phyloP scores from a whole-genome alignment of 2,329 filamentous ascomycete genomes.

The Microsporum ferrugineum region DNA sequence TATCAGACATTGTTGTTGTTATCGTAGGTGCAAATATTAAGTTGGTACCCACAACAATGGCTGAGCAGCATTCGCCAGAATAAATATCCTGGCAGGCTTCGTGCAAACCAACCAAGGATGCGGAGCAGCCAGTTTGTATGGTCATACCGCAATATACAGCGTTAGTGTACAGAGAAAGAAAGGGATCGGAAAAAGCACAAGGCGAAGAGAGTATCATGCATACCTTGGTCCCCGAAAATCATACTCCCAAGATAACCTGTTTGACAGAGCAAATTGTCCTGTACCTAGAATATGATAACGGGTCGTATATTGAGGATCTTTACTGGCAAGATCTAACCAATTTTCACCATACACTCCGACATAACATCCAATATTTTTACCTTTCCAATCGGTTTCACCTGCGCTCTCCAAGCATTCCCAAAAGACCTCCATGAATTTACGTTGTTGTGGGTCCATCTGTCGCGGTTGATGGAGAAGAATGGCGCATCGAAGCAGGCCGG shows the following conservation, averaged over 20 bases:
- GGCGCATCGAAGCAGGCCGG: conserved; percentile 21
- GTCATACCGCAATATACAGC: conserved; percentile 4
- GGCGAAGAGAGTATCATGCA: neutral
- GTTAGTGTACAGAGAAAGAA: neutral
- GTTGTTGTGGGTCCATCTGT: conserved; percentile 25
- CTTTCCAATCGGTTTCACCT: conserved; percentile 15
- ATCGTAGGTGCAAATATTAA: neutral
- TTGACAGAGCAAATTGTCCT: conserved; percentile 12
- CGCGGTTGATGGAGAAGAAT: conserved; percentile 24
- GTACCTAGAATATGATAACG: conserved; percentile 7
- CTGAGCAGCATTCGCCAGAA: conserved; percentile 13
- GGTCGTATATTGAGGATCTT: conserved; percentile 11
- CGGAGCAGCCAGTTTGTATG: conserved; percentile 10
- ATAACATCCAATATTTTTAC: conserved; percentile 24
- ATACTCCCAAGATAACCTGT: conserved; percentile 18
- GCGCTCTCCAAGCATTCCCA: conserved; percentile 20
- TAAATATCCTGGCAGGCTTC: conserved; percentile 5
- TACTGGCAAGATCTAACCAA: conserved; percentile 12
- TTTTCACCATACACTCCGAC: conserved; percentile 22
- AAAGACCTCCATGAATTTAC: conserved; percentile 25
- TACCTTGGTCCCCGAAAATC: conserved; percentile 19
- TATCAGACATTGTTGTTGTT: conserved; percentile 20
- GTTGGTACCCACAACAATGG: neutral
- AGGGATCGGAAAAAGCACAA: too few relatives aligned
- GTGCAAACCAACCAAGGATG: conserved; percentile 7